Base-by-base conservation (phyloP, 768 basidiomycete species). In the Daedaleopsis nitida region DNA sequence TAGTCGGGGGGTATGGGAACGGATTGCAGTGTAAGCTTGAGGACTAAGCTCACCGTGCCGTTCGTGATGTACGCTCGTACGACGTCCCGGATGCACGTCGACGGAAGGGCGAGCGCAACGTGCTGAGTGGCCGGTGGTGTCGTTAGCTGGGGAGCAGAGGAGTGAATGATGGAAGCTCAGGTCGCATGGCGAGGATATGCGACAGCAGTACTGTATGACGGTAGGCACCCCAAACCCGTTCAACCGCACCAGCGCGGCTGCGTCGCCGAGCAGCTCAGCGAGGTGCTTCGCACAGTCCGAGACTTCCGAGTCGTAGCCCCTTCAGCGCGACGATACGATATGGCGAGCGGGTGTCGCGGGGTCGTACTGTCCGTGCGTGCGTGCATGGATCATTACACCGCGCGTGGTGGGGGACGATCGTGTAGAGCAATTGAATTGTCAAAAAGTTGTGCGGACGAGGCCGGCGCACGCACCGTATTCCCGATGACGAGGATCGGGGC, bases 391-490 rank as follows among this genome's bases (percentile, higher is more conserved):
- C n/a, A n/a, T n/a, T n/a, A n/a, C n/a, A n/a, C n/a, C n/a, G n/a
- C n/a, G n/a, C n/a, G n/a, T n/a, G n/a, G n/a, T n/a, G n/a, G n/a
- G n/a, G n/a, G n/a, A n/a, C n/a, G n/a, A n/a, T n/a, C n/a, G n/a
- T n/a, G n/a, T n/a, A n/a, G n/a, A n/a, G n/a, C n/a, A n/a, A n/a
- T n/a, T n/a, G n/a, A n/a, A n/a, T n/a, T n/a, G n/a, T n/a, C n/a
- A n/a, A n/a, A n/a, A n/a, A n/a, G n/a, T n/a, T n/a, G 12, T 7
- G 13, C 17, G 7, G n/a, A 55, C 12, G 23, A 27, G 21, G 13
- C 14, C 42, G 35, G n/a, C n/a, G 27, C 38, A 65, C 63, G 13
- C 3, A 58, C 65, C 38, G 44, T 19, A 39, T 64, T 64, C n/a
- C 48, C 38, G 35, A 57, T 34, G 10, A 66, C 54, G 4, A 66